A percentile compares a stretch with the other conserved stretches of the same genome.
Conservation (phyloP, 371 early-diverging fungal species). For the Mucor indicus region DNA sequence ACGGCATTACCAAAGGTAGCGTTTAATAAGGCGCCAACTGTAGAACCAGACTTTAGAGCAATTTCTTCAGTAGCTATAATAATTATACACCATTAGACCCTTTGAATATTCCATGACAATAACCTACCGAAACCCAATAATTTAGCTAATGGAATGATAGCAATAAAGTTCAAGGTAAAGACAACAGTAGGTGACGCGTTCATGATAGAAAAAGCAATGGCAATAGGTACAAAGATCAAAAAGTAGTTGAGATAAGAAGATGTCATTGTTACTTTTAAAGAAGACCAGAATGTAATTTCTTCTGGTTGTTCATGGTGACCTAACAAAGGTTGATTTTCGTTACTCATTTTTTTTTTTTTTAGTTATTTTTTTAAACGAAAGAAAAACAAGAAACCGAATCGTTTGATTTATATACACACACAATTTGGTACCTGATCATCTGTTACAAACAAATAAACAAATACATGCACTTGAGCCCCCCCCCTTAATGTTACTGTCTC, state of each 20-base stretch:
- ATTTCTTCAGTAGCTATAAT: constrained; percentile 43
- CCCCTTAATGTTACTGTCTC: no score
- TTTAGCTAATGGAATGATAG: constrained; percentile 90
- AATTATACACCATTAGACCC: no score
- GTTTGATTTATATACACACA: not conserved
- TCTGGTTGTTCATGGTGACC: constrained; percentile 2
- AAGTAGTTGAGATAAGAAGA: constrained; percentile 65
- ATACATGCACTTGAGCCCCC: not conserved
- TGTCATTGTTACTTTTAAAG: constrained; percentile 24
- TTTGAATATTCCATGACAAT: no score
- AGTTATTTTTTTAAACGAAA: not conserved
- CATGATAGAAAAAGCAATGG: constrained; percentile 65
- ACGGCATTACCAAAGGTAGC: constrained; percentile 56
- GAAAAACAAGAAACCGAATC: not conserved
- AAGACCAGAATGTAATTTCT: constrained; percentile 27
- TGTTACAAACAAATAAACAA: not conserved
- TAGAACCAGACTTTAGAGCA: constrained; percentile 25
- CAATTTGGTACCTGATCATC: not conserved
- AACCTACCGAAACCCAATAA: constrained; percentile 43
- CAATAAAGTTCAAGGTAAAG: constrained; percentile 86
- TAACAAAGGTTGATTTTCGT: constrained; percentile 23
- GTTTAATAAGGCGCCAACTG: constrained; percentile 25
- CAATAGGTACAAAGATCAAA: constrained; percentile 76
- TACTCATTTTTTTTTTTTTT: constrained; percentile 7
- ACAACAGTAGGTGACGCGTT: constrained; percentile 63